Evolutionary conservation across 176 grass and related monocot genomes (phyloP), one percentile per base, ranked within the genome.

Genomic region (Poa annua): DNA sequence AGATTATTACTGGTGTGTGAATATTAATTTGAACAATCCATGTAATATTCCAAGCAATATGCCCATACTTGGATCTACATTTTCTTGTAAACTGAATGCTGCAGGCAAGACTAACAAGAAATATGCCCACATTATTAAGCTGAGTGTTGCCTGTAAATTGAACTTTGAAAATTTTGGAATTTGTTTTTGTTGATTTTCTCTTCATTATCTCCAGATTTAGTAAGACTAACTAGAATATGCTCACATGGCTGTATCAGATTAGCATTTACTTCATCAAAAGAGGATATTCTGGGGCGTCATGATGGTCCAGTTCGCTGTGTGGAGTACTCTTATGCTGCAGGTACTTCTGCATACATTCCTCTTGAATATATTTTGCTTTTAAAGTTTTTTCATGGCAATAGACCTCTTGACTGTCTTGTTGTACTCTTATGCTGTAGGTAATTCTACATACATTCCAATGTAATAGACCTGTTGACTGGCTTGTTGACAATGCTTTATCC

Each of bases 241-340:
- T 22, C 25, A 80, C 76, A 81, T 80, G 42, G 48, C 81, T 84
- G 68, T 89, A 79, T 50, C 91, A 99, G 96, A 81, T 81, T 89
- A 85, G 78, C 87, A 66, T 99, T 99, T 53, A 74, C 73, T 90
- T 96, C 93, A 26, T 79, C 80, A 29, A 99, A 96, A 80, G 91
- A 94, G 42, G 96, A 99, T 87, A 86, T 94, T 83, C 66, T 99
- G 60, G 96, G 96, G 49, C 74, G 81, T 8, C 96, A 99, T 92
- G 93, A 96, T 90, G 93, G 81, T 83, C 91, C 96, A 59, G 96
- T 99, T 75, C 93, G 96, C 21, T 99, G 96, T 4, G 87, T 94
- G 76, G 96, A 99, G 71, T 99, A 99, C 74, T 99, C 96, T 72
- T 99, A 96, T 81, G 87, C 93, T 85, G 83, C 96, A 88, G 96